Conservation (phyloP, 495 filamentous ascomycete genomes). For the Achaetomiella virescens region DNA sequence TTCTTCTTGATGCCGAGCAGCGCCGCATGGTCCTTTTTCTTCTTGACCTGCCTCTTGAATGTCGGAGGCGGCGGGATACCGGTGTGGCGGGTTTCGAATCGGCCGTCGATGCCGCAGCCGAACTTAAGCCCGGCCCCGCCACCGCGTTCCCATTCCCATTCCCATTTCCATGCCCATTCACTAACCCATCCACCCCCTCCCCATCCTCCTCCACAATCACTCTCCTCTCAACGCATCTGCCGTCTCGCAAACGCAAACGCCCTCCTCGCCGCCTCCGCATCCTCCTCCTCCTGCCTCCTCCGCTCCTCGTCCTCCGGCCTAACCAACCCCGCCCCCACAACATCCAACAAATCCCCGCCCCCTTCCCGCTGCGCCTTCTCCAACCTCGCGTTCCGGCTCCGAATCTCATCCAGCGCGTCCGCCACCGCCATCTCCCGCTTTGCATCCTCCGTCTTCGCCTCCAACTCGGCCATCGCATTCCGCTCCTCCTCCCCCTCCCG, state of each 20-base stretch:
- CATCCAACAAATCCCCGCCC: conserved; percentile 40
- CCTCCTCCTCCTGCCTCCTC: conserved; percentile 66
- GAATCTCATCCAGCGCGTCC: conserved; percentile 92
- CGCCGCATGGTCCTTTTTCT: conserved; percentile 70
- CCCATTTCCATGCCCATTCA: conserved; percentile 6
- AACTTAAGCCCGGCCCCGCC: conserved; percentile 18
- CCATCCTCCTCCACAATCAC: conserved; percentile 37
- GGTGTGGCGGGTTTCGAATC: conserved; percentile 10
- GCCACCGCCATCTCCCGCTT: conserved; percentile 96
- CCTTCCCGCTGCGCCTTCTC: conserved; percentile 62
- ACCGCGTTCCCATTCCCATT: background rate
- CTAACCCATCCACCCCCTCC: conserved; percentile 2
- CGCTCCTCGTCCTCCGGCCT: conserved; percentile 46
- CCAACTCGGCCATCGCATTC: conserved; percentile 82
- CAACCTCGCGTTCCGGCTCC: conserved; percentile 80
- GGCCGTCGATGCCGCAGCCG: conserved; percentile 20
- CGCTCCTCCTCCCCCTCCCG: conserved; percentile 67
- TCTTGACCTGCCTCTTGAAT: conserved; percentile 74
- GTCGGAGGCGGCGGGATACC: conserved; percentile 50
- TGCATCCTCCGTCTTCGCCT: conserved; percentile 83
- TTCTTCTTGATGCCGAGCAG: conserved; percentile 91
- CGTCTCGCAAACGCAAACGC: conserved; percentile 61
- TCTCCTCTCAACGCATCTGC: conserved; percentile 35
- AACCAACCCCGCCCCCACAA: conserved; percentile 36
- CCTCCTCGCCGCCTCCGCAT: conserved; percentile 73